Percentiles rank a stretch among this genome's conserved stretches.
phyloP scores from a whole-genome alignment of 192 early-diverging fungal genomes.

The Lunasporangiospora selenospora region DNA sequence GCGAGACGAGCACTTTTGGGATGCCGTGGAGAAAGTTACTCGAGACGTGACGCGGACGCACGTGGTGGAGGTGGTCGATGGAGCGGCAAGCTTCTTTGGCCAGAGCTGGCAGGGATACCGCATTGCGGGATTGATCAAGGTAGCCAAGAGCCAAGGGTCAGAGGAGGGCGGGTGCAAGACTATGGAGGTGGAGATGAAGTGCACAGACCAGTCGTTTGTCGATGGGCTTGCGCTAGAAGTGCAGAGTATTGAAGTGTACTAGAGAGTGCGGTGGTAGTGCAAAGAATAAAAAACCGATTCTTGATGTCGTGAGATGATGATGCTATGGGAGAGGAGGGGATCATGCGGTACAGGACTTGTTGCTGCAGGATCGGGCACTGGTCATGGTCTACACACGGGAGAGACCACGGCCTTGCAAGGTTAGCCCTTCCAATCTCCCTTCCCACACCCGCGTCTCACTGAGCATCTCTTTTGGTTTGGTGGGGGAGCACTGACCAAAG shows the following conservation, averaged over 20 bases:
- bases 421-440: too few species aligned
- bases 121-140: conserved; percentile 63
- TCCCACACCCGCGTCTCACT: too few species aligned
- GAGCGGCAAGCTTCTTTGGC: conserved; percentile 67
- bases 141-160: conserved; percentile 9
- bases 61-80: conserved; percentile 63
- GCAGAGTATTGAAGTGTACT: conserved; percentile 12
- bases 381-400: not conserved
- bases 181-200: conserved; percentile 61
- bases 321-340: too few species aligned
- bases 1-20: conserved; percentile 51
- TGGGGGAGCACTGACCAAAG: too few species aligned
- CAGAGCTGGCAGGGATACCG: conserved; percentile 60
- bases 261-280: not conserved
- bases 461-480: too few species aligned
- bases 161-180: conserved; percentile 17
- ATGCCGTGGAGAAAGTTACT: conserved; percentile 56
- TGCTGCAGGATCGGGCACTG: not conserved
- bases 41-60: conserved; percentile 52
- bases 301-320: too few species aligned
- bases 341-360: too few species aligned
- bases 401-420: not conserved
- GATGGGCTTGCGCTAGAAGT: conserved; percentile 52
- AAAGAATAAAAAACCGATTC: not conserved
- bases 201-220: conserved; percentile 61